Percentiles rank a stretch among this genome's conserved stretches.
Conservation (phyloP, 805 yeast species). For the Groenewaldozyma salmanticensis region DNA sequence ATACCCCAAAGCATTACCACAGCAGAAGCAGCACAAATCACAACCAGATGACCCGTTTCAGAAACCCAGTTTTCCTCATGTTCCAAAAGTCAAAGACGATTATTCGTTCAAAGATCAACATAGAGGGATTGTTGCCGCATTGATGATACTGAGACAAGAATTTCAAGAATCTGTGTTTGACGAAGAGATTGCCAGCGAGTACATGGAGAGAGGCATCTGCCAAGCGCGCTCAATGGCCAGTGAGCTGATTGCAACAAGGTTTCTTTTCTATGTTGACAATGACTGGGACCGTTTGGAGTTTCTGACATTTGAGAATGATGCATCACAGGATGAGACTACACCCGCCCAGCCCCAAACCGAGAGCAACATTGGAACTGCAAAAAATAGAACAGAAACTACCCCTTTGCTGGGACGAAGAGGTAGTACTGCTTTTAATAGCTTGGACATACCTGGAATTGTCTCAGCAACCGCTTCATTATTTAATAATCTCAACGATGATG, state of each 20-base stretch:
- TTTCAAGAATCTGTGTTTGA: constrained; percentile 19
- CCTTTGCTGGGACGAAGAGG: constrained; percentile 1
- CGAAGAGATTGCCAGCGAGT: constrained; percentile 9
- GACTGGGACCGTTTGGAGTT: constrained; percentile 13
- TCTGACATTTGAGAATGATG: constrained; percentile 10
- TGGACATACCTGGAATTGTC: neutral
- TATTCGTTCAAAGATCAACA: constrained; percentile 14
- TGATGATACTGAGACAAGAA: constrained; percentile 22
- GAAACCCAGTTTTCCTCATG: neutral
- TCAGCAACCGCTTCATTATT: no score
- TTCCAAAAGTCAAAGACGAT: neutral
- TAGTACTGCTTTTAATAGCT: constrained; percentile 1
- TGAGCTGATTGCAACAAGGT: constrained; percentile 23
- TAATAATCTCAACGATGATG: constrained; percentile 1
- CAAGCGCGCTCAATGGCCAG: constrained; percentile 24
- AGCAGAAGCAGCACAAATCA: neutral
- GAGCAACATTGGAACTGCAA: constrained; percentile 1
- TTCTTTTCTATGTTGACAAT: constrained; percentile 18
- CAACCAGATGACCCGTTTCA: constrained; percentile 2
- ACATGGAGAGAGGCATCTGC: constrained; percentile 16
- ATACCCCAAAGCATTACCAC: constrained; percentile 1
- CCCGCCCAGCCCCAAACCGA: neutral
- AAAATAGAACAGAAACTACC: neutral
- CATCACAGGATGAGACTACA: constrained; percentile 1
- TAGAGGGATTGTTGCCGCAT: constrained; percentile 23